These are phyloP conservation scores for Peronospora destructor DNA, from an alignment of 352 stramenopile species.

Conservation along the genomic window DNA sequence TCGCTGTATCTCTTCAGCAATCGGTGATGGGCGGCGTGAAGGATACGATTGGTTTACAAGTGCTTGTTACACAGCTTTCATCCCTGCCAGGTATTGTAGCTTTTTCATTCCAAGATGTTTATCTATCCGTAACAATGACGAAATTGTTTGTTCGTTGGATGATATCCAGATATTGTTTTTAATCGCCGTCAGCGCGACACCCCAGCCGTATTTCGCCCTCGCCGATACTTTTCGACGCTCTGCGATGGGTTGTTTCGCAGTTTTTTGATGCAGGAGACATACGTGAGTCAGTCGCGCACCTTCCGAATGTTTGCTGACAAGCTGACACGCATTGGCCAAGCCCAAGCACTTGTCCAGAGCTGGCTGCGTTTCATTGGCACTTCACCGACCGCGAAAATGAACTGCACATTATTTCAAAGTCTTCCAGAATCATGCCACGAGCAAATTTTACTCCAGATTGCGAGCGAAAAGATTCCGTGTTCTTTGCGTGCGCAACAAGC, in stretches of 20 bases:
- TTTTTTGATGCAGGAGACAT: constrained; percentile 6
- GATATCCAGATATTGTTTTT: constrained; percentile 43
- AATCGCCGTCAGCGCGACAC: constrained; percentile 47
- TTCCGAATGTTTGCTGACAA: constrained; percentile 66
- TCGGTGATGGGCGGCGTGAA: constrained; percentile 4
- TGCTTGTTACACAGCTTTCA: constrained; percentile 37
- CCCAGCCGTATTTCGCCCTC: constrained; percentile 39
- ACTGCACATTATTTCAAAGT: constrained; percentile 34
- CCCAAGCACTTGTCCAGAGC: constrained; percentile 33
- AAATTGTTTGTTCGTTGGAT: not conserved
- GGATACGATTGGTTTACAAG: constrained; percentile 22
- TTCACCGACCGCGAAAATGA: constrained; percentile 2
- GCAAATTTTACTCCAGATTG: constrained; percentile 41
- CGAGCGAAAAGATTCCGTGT: constrained; percentile 11
- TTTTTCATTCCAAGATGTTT: not conserved
- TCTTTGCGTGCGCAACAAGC: constrained; percentile 10
- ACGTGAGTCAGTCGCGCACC: constrained; percentile 10
- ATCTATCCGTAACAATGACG: not conserved
- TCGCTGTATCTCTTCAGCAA: constrained; percentile 9
- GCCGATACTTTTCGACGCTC: constrained; percentile 40
- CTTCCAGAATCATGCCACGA: constrained; percentile 48
- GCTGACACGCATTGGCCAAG: constrained; percentile 49
- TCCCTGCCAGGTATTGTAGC: constrained; percentile 43
- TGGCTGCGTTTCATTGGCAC: constrained; percentile 37
- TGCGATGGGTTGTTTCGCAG: constrained; percentile 36